Evolutionary conservation across 805 yeast genomes (phyloP), one percentile per base, ranked within the genome.

Genomic region (Komagataella phaffii): DNA sequence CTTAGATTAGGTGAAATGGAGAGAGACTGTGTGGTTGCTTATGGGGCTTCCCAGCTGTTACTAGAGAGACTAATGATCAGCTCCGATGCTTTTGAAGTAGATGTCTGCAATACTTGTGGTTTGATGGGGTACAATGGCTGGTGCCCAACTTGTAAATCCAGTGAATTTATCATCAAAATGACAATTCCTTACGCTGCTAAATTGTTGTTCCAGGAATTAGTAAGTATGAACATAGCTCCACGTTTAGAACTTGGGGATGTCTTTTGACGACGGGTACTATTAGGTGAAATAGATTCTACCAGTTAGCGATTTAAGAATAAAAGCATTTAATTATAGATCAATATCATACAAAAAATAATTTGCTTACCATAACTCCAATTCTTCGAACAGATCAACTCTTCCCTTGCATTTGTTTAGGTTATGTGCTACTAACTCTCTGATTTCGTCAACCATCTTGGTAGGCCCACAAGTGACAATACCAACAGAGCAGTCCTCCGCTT

Each of bases 121-220:
- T 77, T 93, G 57, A 88, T 93, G 96, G 98, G 99, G 23, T 87
- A 91, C 68, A 83, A 88, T 64, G 91, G 91, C 45, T 93, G 98
- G 98, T 93, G 99, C 72, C 85, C 95, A n/a, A 79, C 93, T 14
- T 93, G 99, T 75, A 85, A 85, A 71, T 82, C 88, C 56, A 80
- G 91, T 24, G 97, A 91, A 65, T 68, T 81, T 53, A 83, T 91
- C 50, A 83, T 88, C 56, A 86, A 84, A 63, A 90, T 93, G 96
- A 90, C 96, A 7, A 90, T 93, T 63, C 99, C 99, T 5, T 93
- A 93, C 62, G 99, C 99, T n/a, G 99, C 99, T 49, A 93, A 93
- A 69, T 73, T 93, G 61, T 72, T 93, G 60, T 93, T 93, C 88
- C 99, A 93, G 73, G 99, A 93, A 67, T 76, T 93, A 59, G 74